phyloP scores from a whole-genome alignment of 106 monocot genomes.

The Cymbidium sinense region DNA sequence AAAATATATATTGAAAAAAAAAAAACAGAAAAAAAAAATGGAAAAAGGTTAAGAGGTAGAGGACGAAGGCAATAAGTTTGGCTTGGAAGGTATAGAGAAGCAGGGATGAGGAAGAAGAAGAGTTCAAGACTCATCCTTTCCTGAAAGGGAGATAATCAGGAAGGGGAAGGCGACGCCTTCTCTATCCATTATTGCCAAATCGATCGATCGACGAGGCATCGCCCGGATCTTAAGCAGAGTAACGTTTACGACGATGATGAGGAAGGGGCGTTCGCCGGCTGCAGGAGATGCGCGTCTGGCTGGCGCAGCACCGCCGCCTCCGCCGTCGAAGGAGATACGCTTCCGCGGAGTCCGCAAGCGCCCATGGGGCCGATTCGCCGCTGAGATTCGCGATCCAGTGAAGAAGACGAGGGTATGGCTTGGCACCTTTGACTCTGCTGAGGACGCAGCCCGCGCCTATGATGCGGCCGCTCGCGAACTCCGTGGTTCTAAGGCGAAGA shows the following conservation, averaged over 20 bases:
- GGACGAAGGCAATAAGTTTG: not conserved
- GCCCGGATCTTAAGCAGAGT: not conserved
- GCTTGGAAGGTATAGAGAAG: not conserved
- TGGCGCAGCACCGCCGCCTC: slow-evolving; percentile 4
- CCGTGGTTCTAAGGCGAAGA: slow-evolving; percentile 65
- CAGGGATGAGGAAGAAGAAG: not conserved
- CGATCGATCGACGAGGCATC: not conserved
- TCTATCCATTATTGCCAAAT: not conserved
- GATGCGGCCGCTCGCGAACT: slow-evolving; percentile 54
- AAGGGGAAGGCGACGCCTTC: not conserved
- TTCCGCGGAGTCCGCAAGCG: slow-evolving; percentile 65
- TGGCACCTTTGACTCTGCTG: slow-evolving; percentile 66
- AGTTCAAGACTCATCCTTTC: not conserved
- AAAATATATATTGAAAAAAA: too few species aligned
- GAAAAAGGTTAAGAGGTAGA: not conserved
- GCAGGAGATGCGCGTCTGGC: not conserved
- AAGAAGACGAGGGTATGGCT: slow-evolving; percentile 59
- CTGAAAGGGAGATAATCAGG: not conserved
- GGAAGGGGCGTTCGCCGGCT: slow-evolving; percentile 4
- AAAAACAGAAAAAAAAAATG: too few species aligned
- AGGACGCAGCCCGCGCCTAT: slow-evolving; percentile 64
- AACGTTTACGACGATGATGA: not conserved
- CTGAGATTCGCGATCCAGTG: slow-evolving; percentile 54
- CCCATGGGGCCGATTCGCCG: slow-evolving; percentile 64
- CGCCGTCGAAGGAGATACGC: slow-evolving; percentile 16